phyloP scores from a whole-genome alignment of 2,329 filamentous ascomycete genomes.

The Arthrobotrys sinensis region DNA sequence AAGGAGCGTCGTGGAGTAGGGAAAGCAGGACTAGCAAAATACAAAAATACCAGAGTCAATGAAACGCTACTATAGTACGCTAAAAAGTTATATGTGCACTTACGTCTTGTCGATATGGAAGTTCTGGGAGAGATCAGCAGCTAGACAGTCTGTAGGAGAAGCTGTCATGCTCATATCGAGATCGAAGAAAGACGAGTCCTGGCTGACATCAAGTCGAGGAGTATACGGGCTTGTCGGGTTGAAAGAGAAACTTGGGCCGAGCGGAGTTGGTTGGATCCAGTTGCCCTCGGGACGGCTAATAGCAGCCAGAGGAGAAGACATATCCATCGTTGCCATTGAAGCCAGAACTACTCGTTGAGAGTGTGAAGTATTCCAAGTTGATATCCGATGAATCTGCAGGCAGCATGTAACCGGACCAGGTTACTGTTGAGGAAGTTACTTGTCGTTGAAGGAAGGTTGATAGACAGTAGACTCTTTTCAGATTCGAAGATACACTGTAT shows the following conservation, averaged over 20 bases:
- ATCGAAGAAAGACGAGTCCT: conserved; percentile 77
- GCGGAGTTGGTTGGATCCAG: conserved; percentile 55
- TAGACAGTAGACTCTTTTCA: neutral
- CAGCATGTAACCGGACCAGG: conserved; percentile 36
- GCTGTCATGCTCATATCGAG: conserved; percentile 81
- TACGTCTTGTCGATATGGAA: conserved; percentile 97
- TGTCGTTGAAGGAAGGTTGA: conserved; percentile 1
- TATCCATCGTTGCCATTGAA: conserved; percentile 56
- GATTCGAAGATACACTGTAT: no score
- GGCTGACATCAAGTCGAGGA: conserved; percentile 52
- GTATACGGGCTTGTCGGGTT: conserved; percentile 42
- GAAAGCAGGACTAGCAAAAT: conserved; percentile 78
- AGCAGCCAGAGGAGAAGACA: conserved; percentile 59
- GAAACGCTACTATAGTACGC: conserved; percentile 64
- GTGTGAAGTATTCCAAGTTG: conserved; percentile 24
- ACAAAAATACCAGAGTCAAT: conserved; percentile 53
- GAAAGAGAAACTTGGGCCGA: conserved; percentile 45
- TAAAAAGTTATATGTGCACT: conserved; percentile 65
- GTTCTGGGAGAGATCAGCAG: conserved; percentile 95
- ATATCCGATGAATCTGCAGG: conserved; percentile 1
- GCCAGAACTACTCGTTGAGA: conserved; percentile 3
- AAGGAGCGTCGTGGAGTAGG: conserved; percentile 87
- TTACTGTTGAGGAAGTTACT: neutral
- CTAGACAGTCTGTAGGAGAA: conserved; percentile 90
- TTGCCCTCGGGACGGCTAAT: conserved; percentile 53